phyloP scores from a whole-genome alignment of 768 basidiomycete species.

The Crepidotus variabilis region DNA sequence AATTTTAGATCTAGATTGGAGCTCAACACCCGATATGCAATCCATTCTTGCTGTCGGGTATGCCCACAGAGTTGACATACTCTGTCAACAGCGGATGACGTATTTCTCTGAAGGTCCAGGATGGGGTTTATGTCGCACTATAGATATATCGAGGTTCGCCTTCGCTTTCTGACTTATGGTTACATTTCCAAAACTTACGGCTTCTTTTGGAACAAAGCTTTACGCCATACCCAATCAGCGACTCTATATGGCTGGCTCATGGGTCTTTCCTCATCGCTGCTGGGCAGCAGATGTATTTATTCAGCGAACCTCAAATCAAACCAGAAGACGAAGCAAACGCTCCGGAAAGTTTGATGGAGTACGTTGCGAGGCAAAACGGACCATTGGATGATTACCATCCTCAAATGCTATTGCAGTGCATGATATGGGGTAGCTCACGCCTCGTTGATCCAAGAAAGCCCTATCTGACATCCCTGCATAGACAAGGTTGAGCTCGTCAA shows the following conservation, averaged over 20 bases:
- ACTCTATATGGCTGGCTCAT: constrained; percentile 88
- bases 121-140: constrained; percentile 68
- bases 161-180: neutral
- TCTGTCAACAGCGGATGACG: constrained; percentile 91
- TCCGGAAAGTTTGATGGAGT: constrained; percentile 65
- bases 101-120: constrained; percentile 83
- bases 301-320: constrained; percentile 42
- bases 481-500: constrained; percentile 87
- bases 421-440: constrained; percentile 75
- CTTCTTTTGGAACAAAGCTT: constrained; percentile 40
- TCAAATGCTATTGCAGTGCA: constrained; percentile 86
- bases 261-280: constrained; percentile 81
- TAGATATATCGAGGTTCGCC: constrained; percentile 70
- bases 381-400: constrained; percentile 92
- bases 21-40: constrained; percentile 83
- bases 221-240: constrained; percentile 74
- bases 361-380: constrained; percentile 79
- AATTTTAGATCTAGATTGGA: constrained; percentile 89
- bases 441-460: neutral
- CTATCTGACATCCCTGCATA: constrained; percentile 23
- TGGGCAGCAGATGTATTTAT: constrained; percentile 81
- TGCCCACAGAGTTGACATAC: constrained; percentile 68
- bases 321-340: constrained; percentile 12
- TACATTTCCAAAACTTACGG: constrained; percentile 1
- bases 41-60: constrained; percentile 93